Evolutionary conservation across 352 stramenopile genomes (phyloP).

Genomic region (Globisporangium cederbergense): DNA sequence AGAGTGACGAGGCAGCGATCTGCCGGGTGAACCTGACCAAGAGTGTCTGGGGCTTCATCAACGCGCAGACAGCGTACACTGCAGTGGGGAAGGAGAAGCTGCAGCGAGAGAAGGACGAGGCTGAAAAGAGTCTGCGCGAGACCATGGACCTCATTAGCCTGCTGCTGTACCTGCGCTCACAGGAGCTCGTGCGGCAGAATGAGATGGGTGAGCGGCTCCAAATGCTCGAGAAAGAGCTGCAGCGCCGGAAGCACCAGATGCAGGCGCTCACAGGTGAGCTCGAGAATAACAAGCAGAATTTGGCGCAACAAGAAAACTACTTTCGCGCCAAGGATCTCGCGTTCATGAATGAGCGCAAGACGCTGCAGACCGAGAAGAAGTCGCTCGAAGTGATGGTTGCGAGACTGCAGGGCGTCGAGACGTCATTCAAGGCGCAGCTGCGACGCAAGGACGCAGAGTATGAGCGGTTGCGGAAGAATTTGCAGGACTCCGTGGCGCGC

Average conservation of each 20-base stretch:
- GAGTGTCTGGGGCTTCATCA: constrained; percentile 15
- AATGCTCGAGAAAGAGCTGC: constrained; percentile 41
- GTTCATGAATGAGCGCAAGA: constrained; percentile 42
- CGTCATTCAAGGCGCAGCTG: constrained; percentile 69
- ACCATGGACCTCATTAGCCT: constrained; percentile 74
- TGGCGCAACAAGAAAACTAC: constrained; percentile 56
- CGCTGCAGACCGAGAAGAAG: constrained; percentile 62
- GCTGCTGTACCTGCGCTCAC: constrained; percentile 49
- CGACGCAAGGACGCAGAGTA: constrained; percentile 75
- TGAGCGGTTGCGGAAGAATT: constrained; percentile 61
- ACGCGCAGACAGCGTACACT: constrained; percentile 7
- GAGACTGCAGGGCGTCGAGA: constrained; percentile 67
- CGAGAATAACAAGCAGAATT: constrained; percentile 41
- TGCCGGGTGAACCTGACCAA: constrained; percentile 14
- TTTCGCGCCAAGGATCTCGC: constrained; percentile 62
- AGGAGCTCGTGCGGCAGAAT: constrained; percentile 52
- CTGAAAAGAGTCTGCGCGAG: constrained; percentile 41
- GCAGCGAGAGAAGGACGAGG: constrained; percentile 23
- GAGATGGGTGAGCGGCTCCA: constrained; percentile 42
- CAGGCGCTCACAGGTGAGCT: constrained; percentile 42
- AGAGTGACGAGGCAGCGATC: constrained; percentile 9
- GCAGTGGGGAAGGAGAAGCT: constrained; percentile 15
- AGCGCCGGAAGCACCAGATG: constrained; percentile 48
- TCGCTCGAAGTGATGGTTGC: constrained; percentile 49
- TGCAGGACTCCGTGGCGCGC: constrained; percentile 53